Evolutionary conservation across 805 yeast species (phyloP).

Genomic region (Pichia insulana): DNA sequence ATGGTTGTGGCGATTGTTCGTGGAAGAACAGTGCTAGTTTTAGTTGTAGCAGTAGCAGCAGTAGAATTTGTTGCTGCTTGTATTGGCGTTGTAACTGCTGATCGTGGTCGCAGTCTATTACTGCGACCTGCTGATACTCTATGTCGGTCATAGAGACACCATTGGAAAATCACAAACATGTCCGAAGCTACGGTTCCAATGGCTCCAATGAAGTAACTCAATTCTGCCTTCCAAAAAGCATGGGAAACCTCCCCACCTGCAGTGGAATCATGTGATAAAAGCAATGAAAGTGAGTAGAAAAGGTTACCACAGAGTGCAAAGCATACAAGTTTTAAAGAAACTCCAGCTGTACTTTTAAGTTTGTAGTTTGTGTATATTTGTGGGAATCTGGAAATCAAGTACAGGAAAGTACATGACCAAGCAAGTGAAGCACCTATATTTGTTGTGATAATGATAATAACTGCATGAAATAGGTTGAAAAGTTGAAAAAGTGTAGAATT

Average conservation of each 20-base stretch:
- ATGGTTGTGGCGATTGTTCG: too few species aligned
- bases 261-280: slow-evolving; percentile 35
- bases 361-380: slow-evolving; percentile 40
- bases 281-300: slow-evolving; percentile 39
- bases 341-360: slow-evolving; percentile 41
- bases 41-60: too few species aligned
- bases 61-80: too few species aligned
- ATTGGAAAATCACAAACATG: slow-evolving; percentile 35
- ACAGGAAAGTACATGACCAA: slow-evolving; percentile 44
- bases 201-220: slow-evolving; percentile 41
- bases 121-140: too few species aligned
- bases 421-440: slow-evolving; percentile 31
- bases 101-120: too few species aligned
- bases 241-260: slow-evolving; percentile 25
- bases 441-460: slow-evolving; percentile 7
- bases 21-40: too few species aligned
- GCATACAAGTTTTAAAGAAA: slow-evolving; percentile 40
- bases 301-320: slow-evolving; percentile 44
- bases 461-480: neutral
- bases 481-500: slow-evolving; percentile 15
- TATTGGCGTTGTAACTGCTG: too few species aligned
- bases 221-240: slow-evolving; percentile 33
- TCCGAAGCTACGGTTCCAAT: slow-evolving; percentile 46
- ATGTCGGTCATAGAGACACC: slow-evolving; percentile 25
- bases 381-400: slow-evolving; percentile 43